Evolutionary conservation across 176 grass and related monocot species (phyloP).

Genomic region (Aegilops umbellulata): DNA sequence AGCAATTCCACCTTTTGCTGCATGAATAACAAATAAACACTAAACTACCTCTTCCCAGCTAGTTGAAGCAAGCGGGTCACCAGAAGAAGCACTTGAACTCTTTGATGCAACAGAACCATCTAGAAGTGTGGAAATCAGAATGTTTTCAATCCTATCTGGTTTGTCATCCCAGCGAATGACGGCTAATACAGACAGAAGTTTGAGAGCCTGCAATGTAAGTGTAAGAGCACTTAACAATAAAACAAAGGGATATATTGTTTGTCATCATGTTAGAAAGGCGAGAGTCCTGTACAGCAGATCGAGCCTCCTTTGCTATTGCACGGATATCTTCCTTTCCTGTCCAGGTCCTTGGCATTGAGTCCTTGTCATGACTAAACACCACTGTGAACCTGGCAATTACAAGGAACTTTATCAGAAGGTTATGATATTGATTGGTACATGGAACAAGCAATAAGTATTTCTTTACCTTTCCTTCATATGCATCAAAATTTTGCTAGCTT

Average conservation of each 20-base stretch:
- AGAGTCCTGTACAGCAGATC: slow-evolving; percentile 56
- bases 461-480: slow-evolving; percentile 96
- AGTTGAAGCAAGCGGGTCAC: slow-evolving; percentile 76
- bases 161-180: slow-evolving; percentile 81
- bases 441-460: slow-evolving; percentile 5
- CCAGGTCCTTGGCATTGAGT: slow-evolving; percentile 97
- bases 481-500: slow-evolving; percentile 85
- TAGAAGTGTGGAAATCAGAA: slow-evolving; percentile 58
- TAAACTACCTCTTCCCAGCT: slow-evolving; percentile 76
- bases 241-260: background rate
- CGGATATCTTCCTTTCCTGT: slow-evolving; percentile 94
- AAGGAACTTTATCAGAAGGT: slow-evolving; percentile 11
- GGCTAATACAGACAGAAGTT: slow-evolving; percentile 71
- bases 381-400: slow-evolving; percentile 63
- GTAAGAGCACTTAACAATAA: slow-evolving; percentile 21
- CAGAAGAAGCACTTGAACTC: slow-evolving; percentile 40
- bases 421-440: background rate
- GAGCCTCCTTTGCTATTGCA: slow-evolving; percentile 84
- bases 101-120: slow-evolving; percentile 52
- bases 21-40: background rate
- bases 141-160: slow-evolving; percentile 64
- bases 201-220: slow-evolving; percentile 75
- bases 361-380: slow-evolving; percentile 93
- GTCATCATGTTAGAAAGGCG: background rate
- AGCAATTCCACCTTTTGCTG: slow-evolving; percentile 9